Evolutionary conservation across 495 filamentous ascomycete genomes (phyloP).

Genomic region (Penicillium silybi): DNA sequence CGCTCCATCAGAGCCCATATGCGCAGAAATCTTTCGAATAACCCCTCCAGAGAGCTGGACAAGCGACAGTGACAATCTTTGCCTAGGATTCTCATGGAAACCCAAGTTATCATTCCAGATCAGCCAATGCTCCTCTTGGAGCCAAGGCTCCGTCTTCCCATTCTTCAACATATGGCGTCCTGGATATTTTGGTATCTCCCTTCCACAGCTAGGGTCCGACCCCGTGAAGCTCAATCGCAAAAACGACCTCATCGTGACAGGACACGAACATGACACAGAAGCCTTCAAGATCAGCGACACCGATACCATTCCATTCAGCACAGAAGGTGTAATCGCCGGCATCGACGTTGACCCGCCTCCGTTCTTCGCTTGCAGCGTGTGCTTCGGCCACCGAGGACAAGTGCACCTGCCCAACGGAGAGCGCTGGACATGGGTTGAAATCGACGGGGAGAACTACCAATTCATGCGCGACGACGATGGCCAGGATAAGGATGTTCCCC

Average conservation of each 20-base stretch:
- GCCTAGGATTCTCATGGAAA: background rate
- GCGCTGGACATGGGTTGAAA: constrained; percentile 2
- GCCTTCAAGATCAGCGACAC: background rate
- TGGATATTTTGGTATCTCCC: background rate
- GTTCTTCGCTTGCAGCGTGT: background rate
- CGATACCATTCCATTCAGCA: background rate
- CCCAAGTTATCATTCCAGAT: background rate
- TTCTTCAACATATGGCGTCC: constrained; percentile 3
- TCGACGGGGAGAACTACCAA: background rate
- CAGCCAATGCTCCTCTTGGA: background rate
- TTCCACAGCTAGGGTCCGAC: background rate
- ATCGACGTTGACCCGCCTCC: background rate
- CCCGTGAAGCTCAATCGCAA: background rate
- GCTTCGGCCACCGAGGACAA: background rate
- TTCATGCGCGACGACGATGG: background rate
- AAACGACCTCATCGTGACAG: background rate
- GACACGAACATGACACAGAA: background rate
- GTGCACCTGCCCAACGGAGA: constrained; percentile 1
- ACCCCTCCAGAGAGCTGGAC: background rate
- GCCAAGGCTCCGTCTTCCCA: background rate
- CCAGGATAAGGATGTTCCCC: too few species aligned
- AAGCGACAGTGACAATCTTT: background rate
- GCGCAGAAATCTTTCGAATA: background rate
- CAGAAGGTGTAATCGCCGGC: background rate
- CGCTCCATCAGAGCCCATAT: background rate